Percentiles rank a stretch among this genome's conserved stretches.
Conservation (phyloP, 805 yeast genomes). For the Metschnikowia borealis region DNA sequence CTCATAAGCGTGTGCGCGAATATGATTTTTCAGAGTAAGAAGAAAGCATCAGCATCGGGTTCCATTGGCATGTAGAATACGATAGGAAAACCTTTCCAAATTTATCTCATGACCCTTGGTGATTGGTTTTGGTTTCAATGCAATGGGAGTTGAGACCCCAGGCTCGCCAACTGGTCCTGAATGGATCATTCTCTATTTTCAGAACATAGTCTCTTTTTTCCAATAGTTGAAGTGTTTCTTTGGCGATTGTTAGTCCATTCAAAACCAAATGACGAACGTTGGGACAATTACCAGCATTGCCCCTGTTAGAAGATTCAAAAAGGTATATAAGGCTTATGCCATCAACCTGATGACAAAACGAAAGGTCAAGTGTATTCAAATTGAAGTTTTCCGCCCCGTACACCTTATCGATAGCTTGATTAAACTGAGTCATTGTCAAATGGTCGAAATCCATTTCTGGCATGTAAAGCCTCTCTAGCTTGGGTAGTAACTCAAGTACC, state of each 20-base stretch:
- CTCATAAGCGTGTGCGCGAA: constrained; percentile 1
- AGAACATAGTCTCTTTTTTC: constrained; percentile 18
- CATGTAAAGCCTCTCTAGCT: constrained; percentile 22
- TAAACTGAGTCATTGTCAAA: constrained; percentile 27
- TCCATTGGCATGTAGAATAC: background rate
- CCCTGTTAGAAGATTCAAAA: constrained; percentile 16
- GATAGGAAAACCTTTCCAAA: no score
- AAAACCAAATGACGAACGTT: constrained; percentile 13
- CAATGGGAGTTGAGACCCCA: constrained; percentile 33
- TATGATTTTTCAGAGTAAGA: background rate
- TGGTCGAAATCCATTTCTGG: constrained; percentile 37
- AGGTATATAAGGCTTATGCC: constrained; percentile 39
- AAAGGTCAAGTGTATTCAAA: constrained; percentile 31
- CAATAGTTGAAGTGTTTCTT: constrained; percentile 24
- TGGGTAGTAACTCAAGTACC: constrained; percentile 16
- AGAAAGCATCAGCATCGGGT: background rate
- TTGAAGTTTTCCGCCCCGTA: constrained; percentile 15
- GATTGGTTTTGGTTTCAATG: background rate
- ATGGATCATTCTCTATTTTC: constrained; percentile 22
- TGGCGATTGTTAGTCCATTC: constrained; percentile 33
- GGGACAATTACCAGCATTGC: constrained; percentile 6
- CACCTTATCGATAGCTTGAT: constrained; percentile 21
- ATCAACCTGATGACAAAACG: constrained; percentile 30
- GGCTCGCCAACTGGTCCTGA: constrained; percentile 28
- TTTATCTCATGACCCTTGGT: background rate